Evolutionary conservation across 2,329 filamentous ascomycete genomes (phyloP).

Genomic region (Aspergillus udagawae): DNA sequence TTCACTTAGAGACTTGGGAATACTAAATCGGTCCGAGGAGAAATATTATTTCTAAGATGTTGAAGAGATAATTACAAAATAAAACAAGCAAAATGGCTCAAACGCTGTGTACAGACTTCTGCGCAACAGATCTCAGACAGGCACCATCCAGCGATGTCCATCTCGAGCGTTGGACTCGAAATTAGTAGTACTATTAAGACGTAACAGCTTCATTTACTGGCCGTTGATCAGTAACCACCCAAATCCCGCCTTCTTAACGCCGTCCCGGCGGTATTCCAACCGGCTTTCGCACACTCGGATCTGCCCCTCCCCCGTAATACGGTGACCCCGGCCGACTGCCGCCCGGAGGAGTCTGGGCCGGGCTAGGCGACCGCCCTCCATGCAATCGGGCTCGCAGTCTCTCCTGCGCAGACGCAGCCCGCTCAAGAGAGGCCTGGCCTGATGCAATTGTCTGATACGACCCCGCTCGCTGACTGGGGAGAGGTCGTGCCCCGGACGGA

Average conservation of each 20-base stretch:
- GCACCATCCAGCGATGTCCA: background rate
- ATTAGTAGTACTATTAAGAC: background rate
- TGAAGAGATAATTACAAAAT: background rate
- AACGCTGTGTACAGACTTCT: background rate
- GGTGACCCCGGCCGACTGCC: slow-evolving; percentile 12
- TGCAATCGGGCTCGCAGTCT: slow-evolving; percentile 76
- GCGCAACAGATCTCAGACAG: background rate
- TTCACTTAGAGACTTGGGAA: background rate
- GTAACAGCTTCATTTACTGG: background rate
- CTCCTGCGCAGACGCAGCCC: slow-evolving; percentile 62
- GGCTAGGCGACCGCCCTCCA: slow-evolving; percentile 43
- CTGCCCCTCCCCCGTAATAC: slow-evolving; percentile 17
- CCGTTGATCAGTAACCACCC: too few species aligned
- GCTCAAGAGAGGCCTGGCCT: slow-evolving; percentile 30
- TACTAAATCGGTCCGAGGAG: background rate
- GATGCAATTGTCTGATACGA: slow-evolving; percentile 63
- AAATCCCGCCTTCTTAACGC: background rate
- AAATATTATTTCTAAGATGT: background rate
- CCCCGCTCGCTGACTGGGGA: slow-evolving; percentile 69
- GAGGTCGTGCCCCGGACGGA: slow-evolving; percentile 49
- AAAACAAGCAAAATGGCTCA: background rate
- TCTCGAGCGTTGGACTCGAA: background rate
- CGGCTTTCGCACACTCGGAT: slow-evolving; percentile 31
- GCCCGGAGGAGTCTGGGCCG: slow-evolving; percentile 16
- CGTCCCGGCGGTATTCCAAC: slow-evolving; percentile 24